Evolutionary conservation across 768 basidiomycete species (phyloP).

Genomic region (Pleurotus salmoneostramineus): DNA sequence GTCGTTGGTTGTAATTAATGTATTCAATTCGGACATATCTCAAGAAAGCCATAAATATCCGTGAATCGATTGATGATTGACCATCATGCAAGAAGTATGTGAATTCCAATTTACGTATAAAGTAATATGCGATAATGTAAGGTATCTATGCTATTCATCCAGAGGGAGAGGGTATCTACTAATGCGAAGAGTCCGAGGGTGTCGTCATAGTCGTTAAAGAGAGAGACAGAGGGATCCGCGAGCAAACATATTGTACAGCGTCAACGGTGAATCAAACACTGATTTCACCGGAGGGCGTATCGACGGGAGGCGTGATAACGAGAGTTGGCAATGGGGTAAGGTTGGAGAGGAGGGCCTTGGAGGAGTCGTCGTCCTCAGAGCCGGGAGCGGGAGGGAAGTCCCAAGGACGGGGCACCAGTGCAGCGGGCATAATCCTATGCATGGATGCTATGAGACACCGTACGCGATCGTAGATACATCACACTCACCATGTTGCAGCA

Average conservation of each 20-base stretch:
- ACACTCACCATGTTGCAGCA: conserved; percentile 77
- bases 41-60: too few relatives aligned
- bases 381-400: conserved; percentile 53
- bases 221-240: background rate
- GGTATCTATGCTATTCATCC: conserved; percentile 24
- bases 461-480: background rate
- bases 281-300: background rate
- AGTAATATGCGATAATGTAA: conserved; percentile 11
- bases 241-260: too few relatives aligned
- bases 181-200: conserved; percentile 33
- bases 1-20: background rate
- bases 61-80: too few relatives aligned
- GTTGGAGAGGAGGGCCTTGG: background rate
- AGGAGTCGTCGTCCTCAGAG: conserved; percentile 15
- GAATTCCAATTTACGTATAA: background rate
- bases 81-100: too few relatives aligned
- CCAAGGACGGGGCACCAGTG: conserved; percentile 78
- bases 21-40: too few relatives aligned
- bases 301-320: conserved; percentile 9
- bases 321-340: conserved; percentile 5
- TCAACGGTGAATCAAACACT: background rate
- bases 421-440: conserved; percentile 72
- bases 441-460: background rate
- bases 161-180: conserved; percentile 26
- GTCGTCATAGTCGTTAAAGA: background rate